Percentiles rank a stretch among this genome's conserved stretches.
These are phyloP conservation scores for Cylindrodendrum hubeiense DNA, from an alignment of 2,329 filamentous ascomycete species.

Conservation along the genomic window DNA sequence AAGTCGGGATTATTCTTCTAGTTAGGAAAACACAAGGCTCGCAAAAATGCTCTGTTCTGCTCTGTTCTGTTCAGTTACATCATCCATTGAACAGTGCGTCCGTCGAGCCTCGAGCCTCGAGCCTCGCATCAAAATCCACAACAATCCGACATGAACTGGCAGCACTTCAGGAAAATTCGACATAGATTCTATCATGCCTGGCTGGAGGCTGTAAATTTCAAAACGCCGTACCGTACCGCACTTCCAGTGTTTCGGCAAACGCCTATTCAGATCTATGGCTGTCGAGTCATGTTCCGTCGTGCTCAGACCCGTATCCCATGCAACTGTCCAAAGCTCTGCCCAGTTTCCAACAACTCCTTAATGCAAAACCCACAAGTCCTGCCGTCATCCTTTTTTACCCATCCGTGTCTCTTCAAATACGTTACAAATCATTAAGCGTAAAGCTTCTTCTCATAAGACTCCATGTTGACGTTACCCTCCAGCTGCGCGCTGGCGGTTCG, in stretches of 20 bases:
- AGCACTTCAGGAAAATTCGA: slow-evolving; percentile 40
- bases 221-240: slow-evolving; percentile 44
- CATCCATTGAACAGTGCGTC: not conserved
- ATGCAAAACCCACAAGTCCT: slow-evolving; percentile 34
- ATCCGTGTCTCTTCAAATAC: slow-evolving; percentile 26
- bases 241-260: slow-evolving; percentile 45
- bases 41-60: too few species aligned
- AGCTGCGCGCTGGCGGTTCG: slow-evolving; percentile 94
- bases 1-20: too few species aligned
- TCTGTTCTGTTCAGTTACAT: too few species aligned
- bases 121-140: not conserved
- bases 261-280: slow-evolving; percentile 45
- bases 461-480: slow-evolving; percentile 97
- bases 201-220: slow-evolving; percentile 28
- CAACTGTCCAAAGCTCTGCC: slow-evolving; percentile 28
- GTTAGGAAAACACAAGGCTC: too few species aligned
- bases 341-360: slow-evolving; percentile 12
- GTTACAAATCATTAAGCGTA: slow-evolving; percentile 75
- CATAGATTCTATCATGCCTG: slow-evolving; percentile 40
- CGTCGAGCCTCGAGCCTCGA: not conserved
- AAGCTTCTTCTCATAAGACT: slow-evolving; percentile 99
- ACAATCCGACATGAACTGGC: slow-evolving; percentile 28
- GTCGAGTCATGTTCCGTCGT: slow-evolving; percentile 32
- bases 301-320: slow-evolving; percentile 30
- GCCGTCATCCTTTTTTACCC: slow-evolving; percentile 32